A percentile compares a stretch with the other conserved stretches of the same genome.
Evolutionary conservation across 2,329 filamentous ascomycete genomes (phyloP).

Genomic region (Botrytis sinoallii): DNA sequence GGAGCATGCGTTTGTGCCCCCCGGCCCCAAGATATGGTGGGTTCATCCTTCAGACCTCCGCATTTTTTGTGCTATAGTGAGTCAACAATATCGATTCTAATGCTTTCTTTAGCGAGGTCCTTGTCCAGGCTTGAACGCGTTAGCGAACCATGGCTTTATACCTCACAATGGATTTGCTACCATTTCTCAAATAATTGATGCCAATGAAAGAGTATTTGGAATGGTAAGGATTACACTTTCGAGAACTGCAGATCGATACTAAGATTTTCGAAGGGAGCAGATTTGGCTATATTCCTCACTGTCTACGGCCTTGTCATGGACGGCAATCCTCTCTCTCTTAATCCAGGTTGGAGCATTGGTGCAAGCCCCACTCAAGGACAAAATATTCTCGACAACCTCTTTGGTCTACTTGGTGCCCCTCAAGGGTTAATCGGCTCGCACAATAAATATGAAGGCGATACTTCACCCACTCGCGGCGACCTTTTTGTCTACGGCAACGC

Average conservation of each 20-base stretch:
- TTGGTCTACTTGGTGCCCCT: conserved; percentile 38
- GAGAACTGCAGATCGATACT: conserved; percentile 22
- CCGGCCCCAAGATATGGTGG: background rate
- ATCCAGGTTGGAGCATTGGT: conserved; percentile 7
- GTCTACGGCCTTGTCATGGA: conserved; percentile 5
- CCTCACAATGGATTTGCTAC: conserved; percentile 37
- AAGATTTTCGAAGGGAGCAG: conserved; percentile 17
- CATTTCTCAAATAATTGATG: background rate
- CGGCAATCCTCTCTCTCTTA: conserved; percentile 2
- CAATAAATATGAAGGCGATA: conserved; percentile 52
- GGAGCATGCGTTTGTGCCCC: conserved; percentile 10
- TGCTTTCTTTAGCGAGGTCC: conserved; percentile 19
- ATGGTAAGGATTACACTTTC: conserved; percentile 35
- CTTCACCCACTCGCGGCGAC: conserved; percentile 50
- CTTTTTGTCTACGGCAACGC: conserved; percentile 33
- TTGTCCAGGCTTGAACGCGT: conserved; percentile 42
- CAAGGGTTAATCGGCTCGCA: conserved; percentile 48
- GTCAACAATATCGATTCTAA: background rate
- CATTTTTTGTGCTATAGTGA: background rate
- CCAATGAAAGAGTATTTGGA: conserved; percentile 40
- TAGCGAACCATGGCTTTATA: conserved; percentile 44
- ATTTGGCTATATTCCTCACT: background rate
- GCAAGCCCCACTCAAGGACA: background rate
- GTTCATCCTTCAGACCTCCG: background rate
- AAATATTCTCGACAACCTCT: conserved; percentile 29